phyloP scores from a whole-genome alignment of 1,139 yeast species.

The Keqinozyma sinolaborantium region DNA sequence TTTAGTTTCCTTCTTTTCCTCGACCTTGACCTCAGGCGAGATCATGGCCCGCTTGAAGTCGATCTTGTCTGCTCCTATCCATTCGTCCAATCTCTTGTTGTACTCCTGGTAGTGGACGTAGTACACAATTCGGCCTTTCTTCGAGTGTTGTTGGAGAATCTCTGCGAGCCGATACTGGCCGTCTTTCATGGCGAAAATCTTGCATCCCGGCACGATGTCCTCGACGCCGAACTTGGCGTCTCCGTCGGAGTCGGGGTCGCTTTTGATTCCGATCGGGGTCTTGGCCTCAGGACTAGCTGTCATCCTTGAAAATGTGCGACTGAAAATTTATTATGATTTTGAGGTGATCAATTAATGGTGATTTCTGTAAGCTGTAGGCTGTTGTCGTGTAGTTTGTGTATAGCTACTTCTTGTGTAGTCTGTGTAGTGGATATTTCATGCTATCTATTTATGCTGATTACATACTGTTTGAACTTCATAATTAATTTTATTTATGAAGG shows the following conservation, averaged over 20 bases:
- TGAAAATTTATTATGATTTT: conserved; percentile 3
- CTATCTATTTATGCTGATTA: no score
- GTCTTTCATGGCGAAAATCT: conserved; percentile 77
- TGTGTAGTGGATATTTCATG: no score
- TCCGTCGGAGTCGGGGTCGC: conserved; percentile 6
- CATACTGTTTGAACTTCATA: no score
- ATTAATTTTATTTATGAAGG: no score
- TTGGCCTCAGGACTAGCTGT: conserved; percentile 8
- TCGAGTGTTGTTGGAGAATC: conserved; percentile 69
- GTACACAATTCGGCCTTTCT: conserved; percentile 75
- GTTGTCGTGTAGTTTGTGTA: no score
- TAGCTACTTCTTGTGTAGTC: no score
- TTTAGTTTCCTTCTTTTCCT: conserved; percentile 34
- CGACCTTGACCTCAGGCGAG: conserved; percentile 65
- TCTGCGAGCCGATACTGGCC: conserved; percentile 81
- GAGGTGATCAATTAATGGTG: no score
- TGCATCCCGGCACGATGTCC: conserved; percentile 69
- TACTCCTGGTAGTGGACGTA: conserved; percentile 94
- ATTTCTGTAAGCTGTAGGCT: no score
- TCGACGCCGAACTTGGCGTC: conserved; percentile 28
- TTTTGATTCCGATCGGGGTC: conserved; percentile 12
- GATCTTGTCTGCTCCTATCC: conserved; percentile 74
- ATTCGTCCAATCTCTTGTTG: conserved; percentile 87
- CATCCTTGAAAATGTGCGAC: conserved; percentile 4
- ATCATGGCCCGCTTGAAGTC: conserved; percentile 66